Conservation (phyloP, 768 basidiomycete genomes). For the Suillus sp. region DNA sequence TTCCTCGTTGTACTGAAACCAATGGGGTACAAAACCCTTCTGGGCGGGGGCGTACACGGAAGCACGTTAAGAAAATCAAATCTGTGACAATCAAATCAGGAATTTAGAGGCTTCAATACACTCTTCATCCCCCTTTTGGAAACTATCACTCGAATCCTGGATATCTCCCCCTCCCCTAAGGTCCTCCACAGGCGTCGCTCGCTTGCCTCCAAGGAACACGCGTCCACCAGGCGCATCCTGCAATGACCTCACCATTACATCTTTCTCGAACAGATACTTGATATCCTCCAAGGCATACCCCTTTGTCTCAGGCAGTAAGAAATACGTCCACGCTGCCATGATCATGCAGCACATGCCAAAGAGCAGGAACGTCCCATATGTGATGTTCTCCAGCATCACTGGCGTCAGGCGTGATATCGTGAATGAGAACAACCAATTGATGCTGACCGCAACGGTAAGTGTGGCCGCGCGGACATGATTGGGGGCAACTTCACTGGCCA, state of each 20-base stretch:
- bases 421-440: conserved; percentile 51
- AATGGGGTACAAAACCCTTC: background rate
- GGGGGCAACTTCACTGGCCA: conserved; percentile 36
- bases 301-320: conserved; percentile 49
- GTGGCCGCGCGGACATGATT: conserved; percentile 45
- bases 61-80: background rate
- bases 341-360: conserved; percentile 45
- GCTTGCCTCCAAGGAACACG: conserved; percentile 34
- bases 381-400: conserved; percentile 37
- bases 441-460: conserved; percentile 40
- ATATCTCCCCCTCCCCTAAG: conserved; percentile 10
- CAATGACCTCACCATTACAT: conserved; percentile 38
- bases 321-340: conserved; percentile 46
- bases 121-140: conserved; percentile 3
- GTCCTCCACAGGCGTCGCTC: conserved; percentile 20
- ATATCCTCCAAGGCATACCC: conserved; percentile 51
- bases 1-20: background rate
- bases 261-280: conserved; percentile 44
- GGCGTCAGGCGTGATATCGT: conserved; percentile 49
- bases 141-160: background rate
- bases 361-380: conserved; percentile 44
- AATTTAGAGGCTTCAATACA: background rate
- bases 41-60: background rate
- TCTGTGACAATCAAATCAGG: background rate
- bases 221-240: conserved; percentile 45